Evolutionary conservation across 768 basidiomycete species (phyloP).

Genomic region (Crucibulum laeve): DNA sequence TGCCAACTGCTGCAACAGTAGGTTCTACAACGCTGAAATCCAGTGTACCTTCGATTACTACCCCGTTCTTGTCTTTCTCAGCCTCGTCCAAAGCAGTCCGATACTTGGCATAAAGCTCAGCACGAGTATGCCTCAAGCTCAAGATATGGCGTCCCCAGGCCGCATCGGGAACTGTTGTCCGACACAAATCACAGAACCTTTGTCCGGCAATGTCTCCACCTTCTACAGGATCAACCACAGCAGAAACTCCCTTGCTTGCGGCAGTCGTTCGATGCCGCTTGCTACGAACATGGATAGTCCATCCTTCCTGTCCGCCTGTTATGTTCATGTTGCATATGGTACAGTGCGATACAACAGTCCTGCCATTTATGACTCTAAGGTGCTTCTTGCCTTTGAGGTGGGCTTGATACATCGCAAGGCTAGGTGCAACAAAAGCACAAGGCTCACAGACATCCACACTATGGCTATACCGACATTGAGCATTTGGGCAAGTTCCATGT

Average conservation of each 20-base stretch:
- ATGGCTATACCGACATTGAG: slow-evolving; percentile 27
- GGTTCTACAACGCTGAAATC: slow-evolving; percentile 52
- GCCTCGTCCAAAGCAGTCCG: slow-evolving; percentile 44
- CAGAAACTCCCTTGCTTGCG: slow-evolving; percentile 11
- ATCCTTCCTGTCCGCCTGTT: slow-evolving; percentile 3
- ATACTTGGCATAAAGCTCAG: slow-evolving; percentile 33
- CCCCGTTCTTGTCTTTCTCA: slow-evolving; percentile 50
- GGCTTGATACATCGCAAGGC: slow-evolving; percentile 11
- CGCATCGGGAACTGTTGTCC: slow-evolving; percentile 11
- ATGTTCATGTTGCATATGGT: slow-evolving; percentile 24
- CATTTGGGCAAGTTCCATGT: slow-evolving; percentile 27
- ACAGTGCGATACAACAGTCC: slow-evolving; percentile 18
- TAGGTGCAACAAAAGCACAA: slow-evolving; percentile 30
- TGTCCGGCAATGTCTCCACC: slow-evolving; percentile 8
- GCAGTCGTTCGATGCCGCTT: slow-evolving; percentile 9
- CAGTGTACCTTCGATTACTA: slow-evolving; percentile 36
- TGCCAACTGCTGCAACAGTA: slow-evolving; percentile 19
- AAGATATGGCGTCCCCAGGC: slow-evolving; percentile 30
- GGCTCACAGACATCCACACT: slow-evolving; percentile 31
- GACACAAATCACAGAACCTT: slow-evolving; percentile 25
- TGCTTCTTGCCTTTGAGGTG: slow-evolving; percentile 29
- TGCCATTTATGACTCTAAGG: slow-evolving; percentile 17
- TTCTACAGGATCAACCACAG: slow-evolving; percentile 26
- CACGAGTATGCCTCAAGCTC: slow-evolving; percentile 25
- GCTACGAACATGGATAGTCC: slow-evolving; percentile 14